Conservation (phyloP, 257 asterid genomes). For the Nicotiana attenuata region DNA sequence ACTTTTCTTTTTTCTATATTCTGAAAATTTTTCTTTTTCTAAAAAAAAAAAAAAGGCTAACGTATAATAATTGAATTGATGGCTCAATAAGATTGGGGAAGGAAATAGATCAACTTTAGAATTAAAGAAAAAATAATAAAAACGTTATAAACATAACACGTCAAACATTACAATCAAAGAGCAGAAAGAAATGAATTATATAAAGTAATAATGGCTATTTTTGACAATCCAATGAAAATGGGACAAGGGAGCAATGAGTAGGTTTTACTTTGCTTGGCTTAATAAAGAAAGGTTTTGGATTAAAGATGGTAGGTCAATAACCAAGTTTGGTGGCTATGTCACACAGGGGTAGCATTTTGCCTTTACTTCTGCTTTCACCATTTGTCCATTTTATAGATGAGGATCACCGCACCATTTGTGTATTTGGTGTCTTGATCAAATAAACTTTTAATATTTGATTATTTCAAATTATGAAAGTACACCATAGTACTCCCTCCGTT, state of each 20-base stretch:
- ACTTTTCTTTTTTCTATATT: background rate
- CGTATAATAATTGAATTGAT: conserved; percentile 1
- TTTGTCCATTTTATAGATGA: background rate
- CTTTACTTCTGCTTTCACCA: background rate
- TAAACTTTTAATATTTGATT: no score
- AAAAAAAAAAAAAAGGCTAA: background rate
- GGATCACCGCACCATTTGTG: background rate
- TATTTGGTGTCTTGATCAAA: no score
- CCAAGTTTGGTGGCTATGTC: background rate
- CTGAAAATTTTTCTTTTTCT: background rate
- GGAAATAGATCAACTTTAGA: background rate
- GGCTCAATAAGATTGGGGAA: background rate
- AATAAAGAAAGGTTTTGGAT: background rate
- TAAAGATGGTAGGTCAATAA: conserved; percentile 3
- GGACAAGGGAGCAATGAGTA: conserved; percentile 1
- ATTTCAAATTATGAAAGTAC: no score
- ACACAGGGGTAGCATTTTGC: background rate
- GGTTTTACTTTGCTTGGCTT: background rate
- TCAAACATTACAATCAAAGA: background rate
- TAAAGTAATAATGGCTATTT: background rate
- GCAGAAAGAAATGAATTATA: background rate
- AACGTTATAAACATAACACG: background rate
- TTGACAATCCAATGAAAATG: background rate
- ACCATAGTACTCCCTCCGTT: no score
- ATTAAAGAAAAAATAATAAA: background rate